Evolutionary conservation across 1,284 basidiomycete genomes (phyloP), one percentile per base, ranked within the genome.

Genomic region (Fomitopsis betulina): DNA sequence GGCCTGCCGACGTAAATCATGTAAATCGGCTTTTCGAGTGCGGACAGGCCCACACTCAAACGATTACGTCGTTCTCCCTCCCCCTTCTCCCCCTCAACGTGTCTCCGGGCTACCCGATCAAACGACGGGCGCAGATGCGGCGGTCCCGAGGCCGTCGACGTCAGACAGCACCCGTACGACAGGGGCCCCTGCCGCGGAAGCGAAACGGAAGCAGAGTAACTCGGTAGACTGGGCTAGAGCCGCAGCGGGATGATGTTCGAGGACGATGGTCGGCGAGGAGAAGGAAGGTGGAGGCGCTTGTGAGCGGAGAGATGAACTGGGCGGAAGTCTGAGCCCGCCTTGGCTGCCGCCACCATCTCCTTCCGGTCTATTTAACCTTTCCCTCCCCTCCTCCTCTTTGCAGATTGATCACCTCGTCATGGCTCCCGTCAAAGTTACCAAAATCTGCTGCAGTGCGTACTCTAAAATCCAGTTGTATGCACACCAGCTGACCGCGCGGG

Each of bases 371-470:
- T 54, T 35, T 37, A 27, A 32, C 30, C 58, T 37, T 45, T 35
- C 49, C 53, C 43, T 47, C 53, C 63, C 54, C 57, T 56, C 60
- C 59, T 59, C 60, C 61, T 3, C 5, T 30, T 30, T 30, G 5
- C 35, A 57, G 30, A 54, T 58, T 53, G 55, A 51, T 43, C n/a
- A 33, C 35, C 30, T 60, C 53, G 33, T 63, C 63, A 86, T 87
- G 84, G 74, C 81, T 64, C 80, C 82, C 71, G 76, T 87, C 66
- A 80, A 83, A 70, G 89, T 95, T 67, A 84, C 84, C 65, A 94
- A 91, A 74, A 93, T 96, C 70, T 94, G 93, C 78, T 95, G 93
- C 80, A 93, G 92, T 94, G 69, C 74, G 91, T 87, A 27, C 12
- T 25, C 60, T 51, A 30, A 17, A 23, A 38, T 27, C 39, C 56